These are phyloP conservation scores for Gastrolobium bilobum DNA, from an alignment of 306 rosid genomes.

Conservation along the genomic window DNA sequence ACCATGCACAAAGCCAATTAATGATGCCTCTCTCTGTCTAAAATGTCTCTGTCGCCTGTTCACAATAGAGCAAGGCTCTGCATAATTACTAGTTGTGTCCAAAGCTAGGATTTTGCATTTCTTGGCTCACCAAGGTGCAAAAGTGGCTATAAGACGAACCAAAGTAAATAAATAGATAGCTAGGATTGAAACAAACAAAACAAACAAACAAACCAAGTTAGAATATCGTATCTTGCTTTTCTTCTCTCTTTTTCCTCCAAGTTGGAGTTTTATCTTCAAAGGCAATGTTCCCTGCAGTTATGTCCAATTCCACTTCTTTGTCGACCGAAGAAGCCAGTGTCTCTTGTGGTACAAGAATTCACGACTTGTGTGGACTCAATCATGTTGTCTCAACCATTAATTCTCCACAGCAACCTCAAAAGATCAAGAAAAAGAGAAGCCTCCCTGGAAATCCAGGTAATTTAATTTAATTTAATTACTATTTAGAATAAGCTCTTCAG, in stretches of 20 bases:
- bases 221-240: slow-evolving; percentile 56
- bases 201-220: slow-evolving; percentile 40
- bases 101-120: slow-evolving; percentile 47
- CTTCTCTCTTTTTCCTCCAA: slow-evolving; percentile 33
- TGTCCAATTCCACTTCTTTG: slow-evolving; percentile 82
- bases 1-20: slow-evolving; percentile 44
- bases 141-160: slow-evolving; percentile 32
- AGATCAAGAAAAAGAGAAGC: slow-evolving; percentile 82
- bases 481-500: not conserved
- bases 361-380: slow-evolving; percentile 59
- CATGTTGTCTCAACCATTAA: slow-evolving; percentile 53
- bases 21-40: slow-evolving; percentile 61
- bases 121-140: slow-evolving; percentile 42
- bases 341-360: slow-evolving; percentile 69
- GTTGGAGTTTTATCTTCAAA: slow-evolving; percentile 67
- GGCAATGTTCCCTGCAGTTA: slow-evolving; percentile 73
- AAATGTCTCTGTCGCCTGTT: slow-evolving; percentile 53
- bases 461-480: not conserved
- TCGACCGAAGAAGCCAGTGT: slow-evolving; percentile 73
- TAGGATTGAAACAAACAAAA: slow-evolving; percentile 46
- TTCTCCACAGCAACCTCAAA: slow-evolving; percentile 58
- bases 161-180: slow-evolving; percentile 29
- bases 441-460: slow-evolving; percentile 95
- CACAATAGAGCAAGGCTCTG: slow-evolving; percentile 50
- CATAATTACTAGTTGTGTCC: slow-evolving; percentile 51